These are phyloP conservation scores for Dioszegia hungarica DNA, from an alignment of 768 basidiomycete genomes.

Conservation along the genomic window DNA sequence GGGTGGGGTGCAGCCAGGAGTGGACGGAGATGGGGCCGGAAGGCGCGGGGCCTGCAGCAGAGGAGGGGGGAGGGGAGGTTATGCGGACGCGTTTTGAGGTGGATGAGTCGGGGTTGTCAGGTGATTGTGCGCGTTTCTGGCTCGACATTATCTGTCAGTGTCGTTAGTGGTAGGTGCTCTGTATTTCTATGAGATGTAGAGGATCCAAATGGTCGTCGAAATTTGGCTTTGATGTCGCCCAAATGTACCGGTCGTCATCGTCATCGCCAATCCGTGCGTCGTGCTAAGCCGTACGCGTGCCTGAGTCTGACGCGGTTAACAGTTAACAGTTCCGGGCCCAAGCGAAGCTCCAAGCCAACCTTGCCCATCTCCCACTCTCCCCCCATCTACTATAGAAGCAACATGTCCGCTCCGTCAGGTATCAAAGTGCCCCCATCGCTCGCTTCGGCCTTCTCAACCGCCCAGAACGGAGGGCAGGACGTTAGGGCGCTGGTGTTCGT, in stretches of 20 bases:
- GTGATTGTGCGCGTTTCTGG: background rate
- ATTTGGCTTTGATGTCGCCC: too few species aligned
- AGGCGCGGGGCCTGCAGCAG: background rate
- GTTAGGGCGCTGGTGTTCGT: slow-evolving; percentile 43
- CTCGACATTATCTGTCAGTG: background rate
- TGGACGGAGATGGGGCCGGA: slow-evolving; percentile 18
- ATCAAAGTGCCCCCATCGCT: slow-evolving; percentile 41
- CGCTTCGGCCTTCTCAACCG: slow-evolving; percentile 32
- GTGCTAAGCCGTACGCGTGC: too few species aligned
- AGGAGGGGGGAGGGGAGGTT: too few species aligned
- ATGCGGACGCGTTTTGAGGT: slow-evolving; percentile 3
- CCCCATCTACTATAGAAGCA: background rate
- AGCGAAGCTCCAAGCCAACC: too few species aligned
- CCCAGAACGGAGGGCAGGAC: slow-evolving; percentile 17
- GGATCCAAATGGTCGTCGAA: too few species aligned
- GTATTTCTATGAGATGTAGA: too few species aligned
- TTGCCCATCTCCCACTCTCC: background rate
- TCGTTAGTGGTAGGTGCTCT: too few species aligned
- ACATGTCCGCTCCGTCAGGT: slow-evolving; percentile 49
- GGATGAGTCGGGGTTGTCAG: background rate
- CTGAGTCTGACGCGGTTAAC: too few species aligned
- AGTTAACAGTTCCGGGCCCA: too few species aligned
- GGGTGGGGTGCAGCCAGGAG: slow-evolving; percentile 36
- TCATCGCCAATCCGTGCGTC: background rate
- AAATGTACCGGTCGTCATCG: too few species aligned